Percentiles rank a stretch among this genome's conserved stretches.
These are phyloP conservation scores for Aspergillus sp. DNA, from an alignment of 2,329 filamentous ascomycete species.

Conservation along the genomic window DNA sequence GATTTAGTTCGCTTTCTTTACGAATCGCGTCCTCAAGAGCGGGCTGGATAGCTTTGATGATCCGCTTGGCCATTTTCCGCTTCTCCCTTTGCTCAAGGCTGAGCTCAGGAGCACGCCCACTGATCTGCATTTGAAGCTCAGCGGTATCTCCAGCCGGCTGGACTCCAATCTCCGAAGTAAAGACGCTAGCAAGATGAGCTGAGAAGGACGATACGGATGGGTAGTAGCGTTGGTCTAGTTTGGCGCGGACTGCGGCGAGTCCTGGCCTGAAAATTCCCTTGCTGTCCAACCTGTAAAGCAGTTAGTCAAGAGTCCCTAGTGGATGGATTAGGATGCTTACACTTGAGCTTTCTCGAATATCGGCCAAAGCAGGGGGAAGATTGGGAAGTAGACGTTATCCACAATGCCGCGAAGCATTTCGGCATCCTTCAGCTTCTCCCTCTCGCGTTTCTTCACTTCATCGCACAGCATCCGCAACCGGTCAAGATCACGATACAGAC, in stretches of 20 bases:
- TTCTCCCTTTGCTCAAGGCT: constrained; percentile 74
- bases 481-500: constrained; percentile 68
- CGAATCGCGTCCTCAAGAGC: constrained; percentile 74
- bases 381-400: constrained; percentile 89
- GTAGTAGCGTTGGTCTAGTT: constrained; percentile 61
- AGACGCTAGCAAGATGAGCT: constrained; percentile 59
- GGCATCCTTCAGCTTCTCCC: constrained; percentile 74
- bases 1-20: constrained; percentile 80
- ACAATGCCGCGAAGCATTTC: constrained; percentile 79
- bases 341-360: constrained; percentile 78
- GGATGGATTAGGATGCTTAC: constrained; percentile 62
- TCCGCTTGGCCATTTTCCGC: constrained; percentile 84
- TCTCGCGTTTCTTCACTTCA: constrained; percentile 75
- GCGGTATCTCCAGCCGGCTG: constrained; percentile 51
- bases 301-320: constrained; percentile 22
- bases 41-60: constrained; percentile 80
- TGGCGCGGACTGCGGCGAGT: constrained; percentile 57
- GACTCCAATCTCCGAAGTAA: constrained; percentile 59
- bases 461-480: constrained; percentile 73
- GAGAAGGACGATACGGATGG: constrained; percentile 66
- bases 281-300: constrained; percentile 48
- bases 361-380: constrained; percentile 74
- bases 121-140: constrained; percentile 56
- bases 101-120: constrained; percentile 50
- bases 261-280: constrained; percentile 60